phyloP scores from a whole-genome alignment of 192 early-diverging fungal species.

The Entrophospora sp. region DNA sequence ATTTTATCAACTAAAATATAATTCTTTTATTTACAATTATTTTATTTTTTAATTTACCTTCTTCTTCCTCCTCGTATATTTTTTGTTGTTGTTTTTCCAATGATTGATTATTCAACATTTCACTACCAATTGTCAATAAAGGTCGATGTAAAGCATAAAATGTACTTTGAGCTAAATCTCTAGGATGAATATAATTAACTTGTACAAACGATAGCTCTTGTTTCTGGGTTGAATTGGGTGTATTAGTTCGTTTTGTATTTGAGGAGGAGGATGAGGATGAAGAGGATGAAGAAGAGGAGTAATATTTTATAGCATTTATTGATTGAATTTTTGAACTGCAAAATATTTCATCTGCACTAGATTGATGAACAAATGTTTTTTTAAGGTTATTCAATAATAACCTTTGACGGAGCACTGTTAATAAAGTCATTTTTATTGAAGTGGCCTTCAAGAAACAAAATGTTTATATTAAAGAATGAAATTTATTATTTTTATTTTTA shows the following conservation, averaged over 20 bases:
- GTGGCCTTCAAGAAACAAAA: too few species aligned
- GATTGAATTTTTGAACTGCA: too few species aligned
- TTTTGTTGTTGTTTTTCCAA: neutral
- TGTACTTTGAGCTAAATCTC: slow-evolving; percentile 46
- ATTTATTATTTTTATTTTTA: too few species aligned
- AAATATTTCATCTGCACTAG: too few species aligned
- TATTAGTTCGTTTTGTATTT: neutral
- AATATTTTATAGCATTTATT: too few species aligned
- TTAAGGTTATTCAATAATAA: too few species aligned
- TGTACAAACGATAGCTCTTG: neutral
- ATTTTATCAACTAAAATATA: neutral
- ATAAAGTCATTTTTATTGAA: too few species aligned
- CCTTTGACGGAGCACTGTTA: too few species aligned
- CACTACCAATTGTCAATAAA: slow-evolving; percentile 15
- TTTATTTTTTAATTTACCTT: neutral
- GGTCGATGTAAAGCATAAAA: slow-evolving; percentile 57
- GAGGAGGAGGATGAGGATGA: neutral
- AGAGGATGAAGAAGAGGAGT: too few species aligned
- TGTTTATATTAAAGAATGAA: too few species aligned
- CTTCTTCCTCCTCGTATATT: slow-evolving; percentile 1
- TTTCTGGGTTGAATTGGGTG: neutral
- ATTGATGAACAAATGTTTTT: too few species aligned
- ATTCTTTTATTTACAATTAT: neutral
- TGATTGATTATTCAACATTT: neutral
- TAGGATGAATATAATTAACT: neutral